Evolutionary conservation across 169 alveolate genomes (phyloP).

Genomic region (Plasmodium ovale): DNA sequence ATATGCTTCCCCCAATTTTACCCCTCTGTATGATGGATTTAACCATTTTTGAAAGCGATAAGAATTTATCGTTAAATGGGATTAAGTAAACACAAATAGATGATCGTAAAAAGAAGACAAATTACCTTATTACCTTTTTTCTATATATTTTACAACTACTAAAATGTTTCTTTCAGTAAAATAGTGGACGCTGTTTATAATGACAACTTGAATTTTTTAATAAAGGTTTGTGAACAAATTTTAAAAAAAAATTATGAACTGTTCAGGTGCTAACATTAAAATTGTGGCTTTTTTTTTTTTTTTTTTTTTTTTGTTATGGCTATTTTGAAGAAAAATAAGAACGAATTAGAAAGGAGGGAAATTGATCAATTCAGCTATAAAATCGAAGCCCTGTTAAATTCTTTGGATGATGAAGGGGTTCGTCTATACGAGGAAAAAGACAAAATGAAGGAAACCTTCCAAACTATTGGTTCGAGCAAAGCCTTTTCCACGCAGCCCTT

Average conservation of each 20-base stretch:
- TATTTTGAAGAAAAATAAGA: slow-evolving; percentile 50
- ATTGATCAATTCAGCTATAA: slow-evolving; percentile 48
- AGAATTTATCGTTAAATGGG: slow-evolving; percentile 65
- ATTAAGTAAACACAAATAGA: slow-evolving; percentile 36
- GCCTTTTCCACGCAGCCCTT: not conserved
- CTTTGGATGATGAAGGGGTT: slow-evolving; percentile 47
- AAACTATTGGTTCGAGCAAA: slow-evolving; percentile 49
- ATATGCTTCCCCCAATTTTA: not conserved
- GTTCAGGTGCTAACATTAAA: not conserved
- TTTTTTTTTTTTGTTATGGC: not conserved
- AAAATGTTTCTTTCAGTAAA: slow-evolving; percentile 37
- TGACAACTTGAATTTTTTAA: slow-evolving; percentile 48
- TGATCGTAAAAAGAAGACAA: slow-evolving; percentile 2
- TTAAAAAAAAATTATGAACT: not conserved
- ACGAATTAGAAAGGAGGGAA: slow-evolving; percentile 51
- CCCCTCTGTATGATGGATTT: slow-evolving; percentile 24
- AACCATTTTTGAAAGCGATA: slow-evolving; percentile 57
- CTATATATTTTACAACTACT: not conserved
- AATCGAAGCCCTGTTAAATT: slow-evolving; percentile 40
- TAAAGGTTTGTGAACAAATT: slow-evolving; percentile 19
- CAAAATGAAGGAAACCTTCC: slow-evolving; percentile 56
- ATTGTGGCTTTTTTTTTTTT: slow-evolving; percentile 1
- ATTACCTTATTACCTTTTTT: not conserved
- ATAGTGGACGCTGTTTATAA: slow-evolving; percentile 66
- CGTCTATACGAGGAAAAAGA: slow-evolving; percentile 43